A percentile compares a stretch with the other conserved stretches of the same genome.
Conservation (phyloP, 768 basidiomycete species). For the Rhizopogon vinicolor region DNA sequence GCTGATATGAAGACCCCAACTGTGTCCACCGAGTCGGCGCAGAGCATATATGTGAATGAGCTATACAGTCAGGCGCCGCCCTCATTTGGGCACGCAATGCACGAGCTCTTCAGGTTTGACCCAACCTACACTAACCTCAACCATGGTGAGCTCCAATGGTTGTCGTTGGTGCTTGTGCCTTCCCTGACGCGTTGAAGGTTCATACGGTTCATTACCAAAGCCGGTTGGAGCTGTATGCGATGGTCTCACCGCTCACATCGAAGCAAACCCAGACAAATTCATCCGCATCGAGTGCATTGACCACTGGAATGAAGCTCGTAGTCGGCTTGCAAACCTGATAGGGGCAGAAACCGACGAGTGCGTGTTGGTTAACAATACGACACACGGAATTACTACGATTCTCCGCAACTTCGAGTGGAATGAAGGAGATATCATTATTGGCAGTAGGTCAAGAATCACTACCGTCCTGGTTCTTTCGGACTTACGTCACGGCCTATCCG, state of each 20-base stretch:
- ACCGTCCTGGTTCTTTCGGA: background rate
- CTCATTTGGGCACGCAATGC: conserved; percentile 52
- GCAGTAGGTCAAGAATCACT: conserved; percentile 36
- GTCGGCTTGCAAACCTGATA: conserved; percentile 43
- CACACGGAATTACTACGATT: conserved; percentile 52
- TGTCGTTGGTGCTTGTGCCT: conserved; percentile 10
- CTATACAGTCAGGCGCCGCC: conserved; percentile 29
- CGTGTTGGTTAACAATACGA: conserved; percentile 36
- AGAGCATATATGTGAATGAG: conserved; percentile 3
- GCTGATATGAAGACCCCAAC: background rate
- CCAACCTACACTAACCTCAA: conserved; percentile 61
- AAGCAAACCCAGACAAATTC: conserved; percentile 56
- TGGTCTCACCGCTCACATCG: conserved; percentile 36
- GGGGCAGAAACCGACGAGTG: conserved; percentile 53
- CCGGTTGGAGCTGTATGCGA: conserved; percentile 45
- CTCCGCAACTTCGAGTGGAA: conserved; percentile 66
- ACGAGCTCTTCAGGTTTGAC: conserved; percentile 9
- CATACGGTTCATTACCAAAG: conserved; percentile 52
- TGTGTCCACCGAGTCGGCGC: background rate
- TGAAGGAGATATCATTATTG: conserved; percentile 60
- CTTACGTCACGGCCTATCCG: background rate
- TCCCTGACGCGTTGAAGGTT: conserved; percentile 33
- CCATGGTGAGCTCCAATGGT: conserved; percentile 38
- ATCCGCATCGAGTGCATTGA: conserved; percentile 33
- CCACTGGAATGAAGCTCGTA: conserved; percentile 35